Conservation (phyloP, 2,329 filamentous ascomycete genomes). For the Graphilbum sp. region DNA sequence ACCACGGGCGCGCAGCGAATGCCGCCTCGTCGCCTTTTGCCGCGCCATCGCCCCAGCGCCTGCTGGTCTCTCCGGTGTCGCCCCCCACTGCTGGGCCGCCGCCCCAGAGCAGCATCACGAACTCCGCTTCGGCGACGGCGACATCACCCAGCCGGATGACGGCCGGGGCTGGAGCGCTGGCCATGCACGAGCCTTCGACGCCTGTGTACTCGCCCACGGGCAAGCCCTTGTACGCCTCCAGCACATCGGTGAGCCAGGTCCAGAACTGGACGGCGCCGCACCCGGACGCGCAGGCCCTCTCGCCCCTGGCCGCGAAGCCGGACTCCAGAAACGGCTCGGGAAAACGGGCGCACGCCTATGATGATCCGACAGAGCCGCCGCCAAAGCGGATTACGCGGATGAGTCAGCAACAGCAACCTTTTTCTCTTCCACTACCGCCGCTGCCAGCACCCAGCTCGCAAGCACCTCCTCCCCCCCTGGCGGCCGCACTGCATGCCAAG, state of each 20-base stretch:
- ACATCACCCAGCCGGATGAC: too few relatives aligned
- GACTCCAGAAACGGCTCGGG: constrained; percentile 22
- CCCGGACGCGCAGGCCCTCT: constrained; percentile 23
- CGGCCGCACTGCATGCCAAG: neutral
- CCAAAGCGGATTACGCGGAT: constrained; percentile 29
- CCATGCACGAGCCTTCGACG: neutral
- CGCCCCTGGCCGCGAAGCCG: constrained; percentile 32
- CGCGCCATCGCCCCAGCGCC: constrained; percentile 17
- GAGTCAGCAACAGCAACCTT: neutral
- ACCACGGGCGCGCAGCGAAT: constrained; percentile 50
- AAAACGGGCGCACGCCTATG: constrained; percentile 33
- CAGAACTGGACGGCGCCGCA: neutral
- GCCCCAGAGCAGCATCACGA: too few relatives aligned
- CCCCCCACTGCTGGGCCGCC: too few relatives aligned
- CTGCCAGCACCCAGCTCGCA: neutral
- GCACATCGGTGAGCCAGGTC: constrained; percentile 9
- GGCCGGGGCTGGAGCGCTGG: too few relatives aligned
- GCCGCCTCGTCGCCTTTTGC: constrained; percentile 20
- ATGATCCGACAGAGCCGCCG: constrained; percentile 34
- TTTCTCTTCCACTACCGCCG: neutral
- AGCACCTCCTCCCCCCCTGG: neutral
- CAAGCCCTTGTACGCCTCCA: neutral
- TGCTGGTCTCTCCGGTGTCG: constrained; percentile 27
- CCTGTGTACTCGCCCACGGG: neutral
- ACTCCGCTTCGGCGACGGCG: too few relatives aligned